Conservation (phyloP, 2,329 filamentous ascomycete species). For the Aspergillus latus region DNA sequence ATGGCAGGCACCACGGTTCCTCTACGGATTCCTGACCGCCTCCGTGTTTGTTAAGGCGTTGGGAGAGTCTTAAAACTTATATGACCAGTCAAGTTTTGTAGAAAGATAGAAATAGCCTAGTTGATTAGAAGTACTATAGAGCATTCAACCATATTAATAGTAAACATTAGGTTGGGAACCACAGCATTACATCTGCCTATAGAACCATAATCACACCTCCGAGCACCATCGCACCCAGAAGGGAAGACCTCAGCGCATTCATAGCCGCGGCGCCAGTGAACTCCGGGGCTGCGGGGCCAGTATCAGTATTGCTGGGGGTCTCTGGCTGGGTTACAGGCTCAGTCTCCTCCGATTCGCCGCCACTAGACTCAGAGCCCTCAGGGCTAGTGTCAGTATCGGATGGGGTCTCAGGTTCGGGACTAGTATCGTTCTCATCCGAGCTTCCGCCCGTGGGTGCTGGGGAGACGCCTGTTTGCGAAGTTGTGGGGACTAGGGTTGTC, state of each 20-base stretch:
- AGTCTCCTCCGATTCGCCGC: not conserved
- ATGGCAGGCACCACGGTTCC: no score
- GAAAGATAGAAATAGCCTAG: no score
- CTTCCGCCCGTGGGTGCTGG: not conserved
- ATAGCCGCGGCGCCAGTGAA: slow-evolving; percentile 18
- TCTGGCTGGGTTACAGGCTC: not conserved
- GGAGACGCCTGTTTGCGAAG: not conserved
- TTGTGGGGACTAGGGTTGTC: not conserved
- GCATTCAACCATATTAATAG: no score
- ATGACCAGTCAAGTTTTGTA: no score
- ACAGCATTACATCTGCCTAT: slow-evolving; percentile 1
- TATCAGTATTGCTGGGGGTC: not conserved
- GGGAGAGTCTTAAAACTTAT: no score
- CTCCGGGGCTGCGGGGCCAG: slow-evolving; percentile 3
- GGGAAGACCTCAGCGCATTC: slow-evolving; percentile 15
- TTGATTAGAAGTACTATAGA: no score
- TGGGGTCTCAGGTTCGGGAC: not conserved
- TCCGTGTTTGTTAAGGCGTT: no score
- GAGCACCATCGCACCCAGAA: slow-evolving; percentile 18
- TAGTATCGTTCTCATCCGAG: not conserved
- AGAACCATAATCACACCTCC: slow-evolving; percentile 21
- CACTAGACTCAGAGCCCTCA: not conserved
- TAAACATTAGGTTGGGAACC: no score
- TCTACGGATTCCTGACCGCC: no score
- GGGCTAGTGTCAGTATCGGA: not conserved